Evolutionary conservation across 2,329 filamentous ascomycete species (phyloP), one percentile per base, ranked within the genome.

Genomic region (Cercospora sp.): DNA sequence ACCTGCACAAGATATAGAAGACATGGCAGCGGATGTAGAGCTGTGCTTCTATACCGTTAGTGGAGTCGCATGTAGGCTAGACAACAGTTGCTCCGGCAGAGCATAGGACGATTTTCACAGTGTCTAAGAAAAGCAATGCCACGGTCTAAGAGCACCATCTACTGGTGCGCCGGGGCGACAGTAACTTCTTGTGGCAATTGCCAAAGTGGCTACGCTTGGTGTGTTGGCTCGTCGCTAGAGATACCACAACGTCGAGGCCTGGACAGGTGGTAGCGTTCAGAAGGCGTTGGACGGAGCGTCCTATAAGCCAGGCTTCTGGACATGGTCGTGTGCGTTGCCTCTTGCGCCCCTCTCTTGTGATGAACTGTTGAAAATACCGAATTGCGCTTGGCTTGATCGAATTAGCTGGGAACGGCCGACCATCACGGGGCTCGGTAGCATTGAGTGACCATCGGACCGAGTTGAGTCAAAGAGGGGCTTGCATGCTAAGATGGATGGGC

Each of bases 81-180:
- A 67, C 65, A 67, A 67, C 65, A 59, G 65, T 67, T 67, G 65
- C 65, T 64, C 28, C 62, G 62, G 18, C 42, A 26, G 18, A 31
- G n/a, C 8, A 58, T 23, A 33, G 16, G 31, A 31, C 55, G 18
- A 20, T 18, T 18, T 13, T 33, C 55, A 36, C 10, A 8, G 5
- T n/a, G 18, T 18, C 55, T 33, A 58, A 33, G 31, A 36, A 58
- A 58, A 58, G 55, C 55, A 33, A 31, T 18, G 28, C 31, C 31
- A 18, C 28, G 30, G 31, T 58, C 28, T 10, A n/a, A n/a, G 55
- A 13, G 28, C 55, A 23, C 30, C 28, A 58, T 33, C 6, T 12
- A 6, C 8, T 26, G 48, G 23, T 16, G 0, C 12, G 20, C 8
- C 28, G 55, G 28, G 55, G 55, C 28, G 55, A 58, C 9, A 16